phyloP scores from a whole-genome alignment of 1,284 basidiomycete species.

The Trametes hirsuta region DNA sequence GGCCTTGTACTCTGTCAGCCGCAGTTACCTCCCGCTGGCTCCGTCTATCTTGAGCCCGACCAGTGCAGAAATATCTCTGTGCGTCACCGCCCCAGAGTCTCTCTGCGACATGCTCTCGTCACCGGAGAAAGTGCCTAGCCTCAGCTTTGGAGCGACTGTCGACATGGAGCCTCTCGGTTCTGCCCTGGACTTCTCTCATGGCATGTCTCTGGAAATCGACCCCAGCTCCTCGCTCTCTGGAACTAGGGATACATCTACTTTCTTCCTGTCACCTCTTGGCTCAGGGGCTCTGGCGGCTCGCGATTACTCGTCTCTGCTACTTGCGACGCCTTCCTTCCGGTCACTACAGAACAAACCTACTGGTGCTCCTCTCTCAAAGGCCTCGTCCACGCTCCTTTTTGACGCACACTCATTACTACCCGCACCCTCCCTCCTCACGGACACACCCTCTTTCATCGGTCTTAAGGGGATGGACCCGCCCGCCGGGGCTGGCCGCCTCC shows the following conservation, averaged over 20 bases:
- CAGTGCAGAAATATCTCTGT: too few relatives aligned
- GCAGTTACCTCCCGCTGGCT: too few relatives aligned
- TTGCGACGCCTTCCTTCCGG: neutral
- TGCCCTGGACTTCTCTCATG: neutral
- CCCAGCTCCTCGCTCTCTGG: neutral
- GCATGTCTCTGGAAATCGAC: neutral
- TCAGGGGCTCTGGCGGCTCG: neutral
- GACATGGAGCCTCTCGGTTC: neutral
- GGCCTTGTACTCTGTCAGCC: too few relatives aligned
- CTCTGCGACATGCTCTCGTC: neutral
- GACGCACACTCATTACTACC: constrained; percentile 19
- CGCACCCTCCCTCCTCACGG: constrained; percentile 7
- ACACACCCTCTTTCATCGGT: constrained; percentile 13
- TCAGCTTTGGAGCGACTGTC: neutral
- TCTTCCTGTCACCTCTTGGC: neutral
- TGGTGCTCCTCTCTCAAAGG: constrained; percentile 1
- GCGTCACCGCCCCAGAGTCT: neutral
- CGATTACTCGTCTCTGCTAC: neutral
- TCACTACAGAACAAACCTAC: constrained; percentile 1
- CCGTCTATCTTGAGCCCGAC: too few relatives aligned
- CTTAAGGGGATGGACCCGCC: neutral
- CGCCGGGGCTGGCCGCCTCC: too few relatives aligned
- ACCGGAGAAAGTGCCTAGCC: neutral
- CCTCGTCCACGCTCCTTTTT: constrained; percentile 15
- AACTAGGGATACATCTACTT: neutral